These are phyloP conservation scores for Hemileia vastatrix DNA, from an alignment of 1,284 basidiomycete species.

Conservation along the genomic window DNA sequence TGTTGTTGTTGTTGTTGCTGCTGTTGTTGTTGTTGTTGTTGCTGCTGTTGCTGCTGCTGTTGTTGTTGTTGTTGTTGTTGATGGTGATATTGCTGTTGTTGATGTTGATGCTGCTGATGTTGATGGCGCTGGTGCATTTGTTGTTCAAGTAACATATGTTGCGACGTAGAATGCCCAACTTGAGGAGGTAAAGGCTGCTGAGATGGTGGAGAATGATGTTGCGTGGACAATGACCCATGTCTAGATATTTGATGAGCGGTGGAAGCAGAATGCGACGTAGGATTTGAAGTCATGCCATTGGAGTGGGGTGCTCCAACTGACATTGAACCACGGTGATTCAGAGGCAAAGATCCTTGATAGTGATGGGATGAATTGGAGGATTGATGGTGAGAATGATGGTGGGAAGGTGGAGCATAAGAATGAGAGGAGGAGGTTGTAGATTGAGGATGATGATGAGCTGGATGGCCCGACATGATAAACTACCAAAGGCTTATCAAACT, in stretches of 20 bases:
- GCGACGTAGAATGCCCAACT: too few species aligned
- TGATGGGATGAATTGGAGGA: not conserved
- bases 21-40: constrained; percentile 5
- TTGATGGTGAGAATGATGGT: constrained; percentile 9
- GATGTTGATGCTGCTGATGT: not conserved
- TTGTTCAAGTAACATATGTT: too few species aligned
- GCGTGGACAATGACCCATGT: too few species aligned
- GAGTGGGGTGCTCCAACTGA: too few species aligned
- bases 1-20: not conserved
- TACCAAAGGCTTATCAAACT: too few species aligned
- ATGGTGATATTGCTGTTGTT: not conserved
- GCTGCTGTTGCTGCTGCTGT: constrained; percentile 8
- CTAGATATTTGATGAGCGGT: too few species aligned
- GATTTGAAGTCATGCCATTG: too few species aligned
- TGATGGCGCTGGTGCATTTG: not conserved
- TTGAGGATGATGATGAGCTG: constrained; percentile 2
- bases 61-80: not conserved
- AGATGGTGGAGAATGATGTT: too few species aligned
- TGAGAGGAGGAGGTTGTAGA: not conserved
- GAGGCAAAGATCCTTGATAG: not conserved
- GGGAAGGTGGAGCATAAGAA: not conserved
- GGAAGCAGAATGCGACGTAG: too few species aligned
- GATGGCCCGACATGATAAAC: constrained; percentile 3
- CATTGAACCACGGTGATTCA: too few species aligned
- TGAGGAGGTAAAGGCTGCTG: too few species aligned